Evolutionary conservation across 257 asterid species (phyloP), one percentile per base, ranked within the genome.

Genomic region (Fraxinus americana): DNA sequence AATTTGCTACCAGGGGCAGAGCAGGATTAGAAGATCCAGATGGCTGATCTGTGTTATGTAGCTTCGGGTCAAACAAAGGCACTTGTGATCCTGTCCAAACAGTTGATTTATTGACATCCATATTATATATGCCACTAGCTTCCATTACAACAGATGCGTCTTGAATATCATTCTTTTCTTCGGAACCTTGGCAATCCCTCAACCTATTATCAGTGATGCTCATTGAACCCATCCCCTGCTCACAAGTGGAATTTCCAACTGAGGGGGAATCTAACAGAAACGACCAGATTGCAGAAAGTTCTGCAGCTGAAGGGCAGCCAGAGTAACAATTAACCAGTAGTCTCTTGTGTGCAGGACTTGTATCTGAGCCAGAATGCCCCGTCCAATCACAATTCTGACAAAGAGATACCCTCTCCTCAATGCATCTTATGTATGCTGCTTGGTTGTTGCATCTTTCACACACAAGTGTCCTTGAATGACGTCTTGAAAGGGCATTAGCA

Each of bases 401-500:
- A 81, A 87, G 89, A 68, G 89, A 87, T 71, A 83, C 71, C 78
- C 83, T 83, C 75, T 87, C 89, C 72, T 83, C 89, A 1, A 76
- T 72, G 38, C 91, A 87, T 77, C 91, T 81, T 25, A 83, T 85
- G 12, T 83, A 65, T 59, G 88, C 89, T 29, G 91, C 89, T 67
- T 83, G 87, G n/a, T 39, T 25, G 65, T 85, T 85, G 48, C 91
- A 87, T 79, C 91, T 87, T 77, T 87, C 91, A 70, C 91, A 87
- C 21, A 87, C 78, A 41, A 87, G 87, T 35, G 89, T 85, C 75
- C 91, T 83, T 21, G 85, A 81, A 75, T 87, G 91, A 21, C 91
- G 87, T 6, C 79, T 85, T n/a, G 91, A 87, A 78, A 87, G 84
- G 70, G 89, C 83, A 81, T 87, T 87, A 61, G 91, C 91, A 35